A percentile compares a stretch with the other conserved stretches of the same genome.
phyloP scores from a whole-genome alignment of 2,329 filamentous ascomycete genomes.

The Colletotrichum musae region DNA sequence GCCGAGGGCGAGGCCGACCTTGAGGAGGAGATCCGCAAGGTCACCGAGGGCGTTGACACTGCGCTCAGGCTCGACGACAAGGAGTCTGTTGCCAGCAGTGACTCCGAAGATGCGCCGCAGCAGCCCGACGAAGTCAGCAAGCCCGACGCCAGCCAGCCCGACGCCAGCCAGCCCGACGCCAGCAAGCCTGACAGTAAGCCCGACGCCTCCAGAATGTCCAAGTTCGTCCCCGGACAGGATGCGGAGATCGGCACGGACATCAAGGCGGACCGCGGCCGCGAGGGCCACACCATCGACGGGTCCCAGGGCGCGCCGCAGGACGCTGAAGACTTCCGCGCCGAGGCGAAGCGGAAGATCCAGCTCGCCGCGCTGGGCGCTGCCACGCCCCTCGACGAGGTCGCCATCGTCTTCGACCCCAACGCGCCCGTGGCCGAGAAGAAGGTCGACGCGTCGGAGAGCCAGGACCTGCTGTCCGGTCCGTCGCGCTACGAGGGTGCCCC shows the following conservation, averaged over 20 bases:
- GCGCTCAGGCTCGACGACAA: slow-evolving; percentile 51
- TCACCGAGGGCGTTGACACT: slow-evolving; percentile 54
- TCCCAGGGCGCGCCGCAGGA: slow-evolving; percentile 33
- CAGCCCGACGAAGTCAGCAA: too few species aligned
- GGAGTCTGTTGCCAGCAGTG: slow-evolving; percentile 9
- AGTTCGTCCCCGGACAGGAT: slow-evolving; percentile 3
- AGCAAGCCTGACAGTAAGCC: not conserved
- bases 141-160: too few species aligned
- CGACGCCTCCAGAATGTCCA: slow-evolving; percentile 5
- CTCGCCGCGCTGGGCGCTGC: slow-evolving; percentile 27
- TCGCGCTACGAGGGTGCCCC: slow-evolving; percentile 22
- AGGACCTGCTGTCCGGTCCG: slow-evolving; percentile 1
- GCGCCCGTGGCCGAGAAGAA: slow-evolving; percentile 32
- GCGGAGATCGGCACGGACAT: slow-evolving; percentile 33
- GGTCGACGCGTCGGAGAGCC: not conserved
- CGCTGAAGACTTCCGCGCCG: slow-evolving; percentile 29
- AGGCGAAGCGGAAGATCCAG: slow-evolving; percentile 38
- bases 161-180: too few species aligned
- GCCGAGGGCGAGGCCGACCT: slow-evolving; percentile 51
- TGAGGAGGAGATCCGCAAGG: slow-evolving; percentile 61
- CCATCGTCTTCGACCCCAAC: slow-evolving; percentile 23
- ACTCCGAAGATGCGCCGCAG: slow-evolving; percentile 7
- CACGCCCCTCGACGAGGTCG: slow-evolving; percentile 38
- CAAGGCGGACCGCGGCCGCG: slow-evolving; percentile 37
- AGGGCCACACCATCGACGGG: slow-evolving; percentile 18